Evolutionary conservation across 495 filamentous ascomycete species (phyloP).

Genomic region (Aspergillus cavernicola): DNA sequence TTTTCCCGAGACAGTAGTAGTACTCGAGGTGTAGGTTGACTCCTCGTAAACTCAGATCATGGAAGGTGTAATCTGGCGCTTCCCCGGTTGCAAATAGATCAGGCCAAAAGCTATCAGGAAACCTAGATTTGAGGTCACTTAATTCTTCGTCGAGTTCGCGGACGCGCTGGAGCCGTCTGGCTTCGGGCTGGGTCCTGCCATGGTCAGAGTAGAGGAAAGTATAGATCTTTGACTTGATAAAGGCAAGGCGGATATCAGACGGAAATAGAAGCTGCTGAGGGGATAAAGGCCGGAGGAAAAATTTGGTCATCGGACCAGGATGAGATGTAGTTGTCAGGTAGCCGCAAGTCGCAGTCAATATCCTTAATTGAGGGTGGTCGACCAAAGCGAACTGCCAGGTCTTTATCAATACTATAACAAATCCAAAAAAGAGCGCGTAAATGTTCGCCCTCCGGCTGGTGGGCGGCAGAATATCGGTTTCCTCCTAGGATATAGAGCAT

Average conservation of each 20-base stretch:
- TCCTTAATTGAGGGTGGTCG: conserved; percentile 29
- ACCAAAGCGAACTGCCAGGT: conserved; percentile 26
- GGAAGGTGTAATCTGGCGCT: conserved; percentile 23
- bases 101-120: conserved; percentile 18
- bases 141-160: conserved; percentile 28
- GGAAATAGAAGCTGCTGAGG: conserved; percentile 25
- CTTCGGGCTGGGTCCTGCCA: conserved; percentile 14
- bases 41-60: conserved; percentile 29
- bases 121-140: conserved; percentile 18
- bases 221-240: conserved; percentile 32
- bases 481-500: conserved; percentile 22
- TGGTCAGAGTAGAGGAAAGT: conserved; percentile 21
- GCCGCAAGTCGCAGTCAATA: conserved; percentile 28
- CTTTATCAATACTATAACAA: conserved; percentile 33
- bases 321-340: conserved; percentile 22
- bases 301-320: conserved; percentile 21
- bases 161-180: conserved; percentile 23
- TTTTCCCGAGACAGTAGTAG: conserved; percentile 25
- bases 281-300: conserved; percentile 19
- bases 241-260: conserved; percentile 24
- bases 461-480: conserved; percentile 6
- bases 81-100: conserved; percentile 21
- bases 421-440: conserved; percentile 34
- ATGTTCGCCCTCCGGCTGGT: conserved; percentile 16
- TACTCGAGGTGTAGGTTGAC: conserved; percentile 30